Percentiles rank a stretch among this genome's conserved stretches.
phyloP scores from a whole-genome alignment of 2,329 filamentous ascomycete species.

The Cordyceps fumosorosea region DNA sequence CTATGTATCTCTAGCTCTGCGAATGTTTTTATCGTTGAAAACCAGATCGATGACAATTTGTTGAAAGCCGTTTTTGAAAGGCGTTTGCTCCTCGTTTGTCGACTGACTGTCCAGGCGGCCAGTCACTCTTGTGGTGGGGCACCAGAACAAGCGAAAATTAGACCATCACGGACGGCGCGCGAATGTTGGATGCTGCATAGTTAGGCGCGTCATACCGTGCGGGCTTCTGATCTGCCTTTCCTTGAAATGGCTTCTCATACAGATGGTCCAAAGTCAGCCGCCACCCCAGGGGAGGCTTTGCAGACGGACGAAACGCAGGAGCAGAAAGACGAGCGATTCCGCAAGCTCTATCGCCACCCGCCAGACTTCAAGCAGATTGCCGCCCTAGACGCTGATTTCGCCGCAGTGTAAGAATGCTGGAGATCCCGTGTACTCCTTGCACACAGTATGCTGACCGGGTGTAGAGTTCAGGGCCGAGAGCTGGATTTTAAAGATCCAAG shows the following conservation, averaged over 20 bases:
- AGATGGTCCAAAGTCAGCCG: not conserved
- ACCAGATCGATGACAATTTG: no score
- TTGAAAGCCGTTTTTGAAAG: no score
- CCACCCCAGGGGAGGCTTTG: not conserved
- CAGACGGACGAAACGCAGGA: not conserved
- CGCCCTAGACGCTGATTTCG: constrained; percentile 35
- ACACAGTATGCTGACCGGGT: not conserved
- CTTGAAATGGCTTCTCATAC: not conserved
- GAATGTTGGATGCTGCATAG: not conserved
- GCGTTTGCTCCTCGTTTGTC: no score
- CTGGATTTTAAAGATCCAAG: constrained; percentile 76
- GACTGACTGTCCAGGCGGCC: no score
- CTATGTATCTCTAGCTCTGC: not conserved
- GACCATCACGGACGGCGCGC: not conserved
- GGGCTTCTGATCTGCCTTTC: not conserved
- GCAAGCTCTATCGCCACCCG: constrained; percentile 6
- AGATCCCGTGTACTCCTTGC: not conserved
- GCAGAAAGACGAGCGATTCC: constrained; percentile 4
- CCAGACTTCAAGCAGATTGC: constrained; percentile 35
- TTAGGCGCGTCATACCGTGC: no score
- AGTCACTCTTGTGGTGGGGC: not conserved
- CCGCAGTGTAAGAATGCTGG: constrained; percentile 28
- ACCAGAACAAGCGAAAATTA: not conserved
- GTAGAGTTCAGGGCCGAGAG: constrained; percentile 38
- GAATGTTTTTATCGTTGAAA: no score